These are phyloP conservation scores for Cyclotella baltica DNA, from an alignment of 108 stramenopile species.

Conservation along the genomic window DNA sequence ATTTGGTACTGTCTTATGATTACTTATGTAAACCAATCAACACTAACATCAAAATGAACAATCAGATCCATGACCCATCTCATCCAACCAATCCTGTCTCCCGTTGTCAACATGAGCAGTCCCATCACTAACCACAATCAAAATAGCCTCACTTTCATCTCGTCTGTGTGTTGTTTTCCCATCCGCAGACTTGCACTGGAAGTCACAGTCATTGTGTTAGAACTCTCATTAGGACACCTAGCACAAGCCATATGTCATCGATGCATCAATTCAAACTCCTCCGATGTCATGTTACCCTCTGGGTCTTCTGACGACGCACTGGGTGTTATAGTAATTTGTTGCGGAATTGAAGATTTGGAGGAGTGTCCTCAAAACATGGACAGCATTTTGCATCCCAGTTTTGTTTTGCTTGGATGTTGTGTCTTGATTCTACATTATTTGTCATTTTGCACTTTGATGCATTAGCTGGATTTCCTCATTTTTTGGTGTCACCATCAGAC, in stretches of 20 bases:
- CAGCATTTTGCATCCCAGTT: slow-evolving; percentile 20
- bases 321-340: slow-evolving; percentile 20
- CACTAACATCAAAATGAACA: too few species aligned
- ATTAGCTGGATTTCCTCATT: too few species aligned
- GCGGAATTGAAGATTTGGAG: not conserved
- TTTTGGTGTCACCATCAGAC: too few species aligned
- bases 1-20: too few species aligned
- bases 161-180: not conserved
- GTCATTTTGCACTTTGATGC: not conserved
- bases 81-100: not conserved
- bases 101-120: slow-evolving; percentile 1
- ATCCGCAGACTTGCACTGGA: not conserved
- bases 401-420: not conserved
- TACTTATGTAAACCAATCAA: too few species aligned
- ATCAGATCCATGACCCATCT: too few species aligned
- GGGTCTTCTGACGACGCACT: slow-evolving; percentile 7
- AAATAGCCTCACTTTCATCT: not conserved
- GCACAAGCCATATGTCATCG: slow-evolving; percentile 28
- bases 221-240: not conserved
- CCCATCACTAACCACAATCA: not conserved
- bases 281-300: slow-evolving; percentile 3
- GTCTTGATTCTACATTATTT: not conserved
- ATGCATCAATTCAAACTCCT: slow-evolving; percentile 15
- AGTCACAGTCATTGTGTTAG: not conserved
- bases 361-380: slow-evolving; percentile 13